Conservation (phyloP, 2,329 filamentous ascomycete genomes). For the Pezicula radicicola region DNA sequence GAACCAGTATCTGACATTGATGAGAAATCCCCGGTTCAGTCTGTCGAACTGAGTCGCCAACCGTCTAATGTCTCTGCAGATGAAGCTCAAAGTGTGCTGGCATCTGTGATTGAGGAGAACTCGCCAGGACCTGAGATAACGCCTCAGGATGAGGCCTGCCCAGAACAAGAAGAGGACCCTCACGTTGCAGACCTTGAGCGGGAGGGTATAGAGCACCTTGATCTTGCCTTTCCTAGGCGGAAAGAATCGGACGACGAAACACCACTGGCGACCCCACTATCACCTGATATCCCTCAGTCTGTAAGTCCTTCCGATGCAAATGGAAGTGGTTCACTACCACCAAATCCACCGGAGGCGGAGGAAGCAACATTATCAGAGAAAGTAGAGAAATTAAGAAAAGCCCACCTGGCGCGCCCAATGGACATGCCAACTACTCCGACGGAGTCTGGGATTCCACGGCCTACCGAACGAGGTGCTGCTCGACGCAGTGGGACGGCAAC, state of each 20-base stretch:
- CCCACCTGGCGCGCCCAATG: constrained; percentile 11
- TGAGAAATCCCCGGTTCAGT: constrained; percentile 35
- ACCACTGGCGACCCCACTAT: constrained; percentile 8
- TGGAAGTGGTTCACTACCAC: not conserved
- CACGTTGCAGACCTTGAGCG: constrained; percentile 36
- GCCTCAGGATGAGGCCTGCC: not conserved
- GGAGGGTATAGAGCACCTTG: constrained; percentile 57
- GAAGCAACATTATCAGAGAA: constrained; percentile 25
- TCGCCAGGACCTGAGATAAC: not conserved
- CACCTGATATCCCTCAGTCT: constrained; percentile 7
- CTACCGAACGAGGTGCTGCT: constrained; percentile 21
- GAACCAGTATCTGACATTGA: constrained; percentile 50
- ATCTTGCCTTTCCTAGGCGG: constrained; percentile 45
- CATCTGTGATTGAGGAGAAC: constrained; percentile 60
- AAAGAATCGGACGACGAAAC: constrained; percentile 5
- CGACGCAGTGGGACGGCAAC: constrained; percentile 19
- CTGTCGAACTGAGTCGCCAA: constrained; percentile 19
- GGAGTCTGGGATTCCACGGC: constrained; percentile 29
- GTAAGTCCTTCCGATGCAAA: constrained; percentile 7
- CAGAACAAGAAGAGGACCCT: not conserved
- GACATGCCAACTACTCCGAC: constrained; percentile 5
- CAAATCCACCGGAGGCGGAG: constrained; percentile 6
- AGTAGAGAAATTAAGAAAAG: constrained; percentile 24
- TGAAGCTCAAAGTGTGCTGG: constrained; percentile 60
- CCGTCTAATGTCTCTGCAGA: constrained; percentile 49